phyloP scores from a whole-genome alignment of 2,329 filamentous ascomycete genomes.

The Zelopaecilomyces penicillatus region DNA sequence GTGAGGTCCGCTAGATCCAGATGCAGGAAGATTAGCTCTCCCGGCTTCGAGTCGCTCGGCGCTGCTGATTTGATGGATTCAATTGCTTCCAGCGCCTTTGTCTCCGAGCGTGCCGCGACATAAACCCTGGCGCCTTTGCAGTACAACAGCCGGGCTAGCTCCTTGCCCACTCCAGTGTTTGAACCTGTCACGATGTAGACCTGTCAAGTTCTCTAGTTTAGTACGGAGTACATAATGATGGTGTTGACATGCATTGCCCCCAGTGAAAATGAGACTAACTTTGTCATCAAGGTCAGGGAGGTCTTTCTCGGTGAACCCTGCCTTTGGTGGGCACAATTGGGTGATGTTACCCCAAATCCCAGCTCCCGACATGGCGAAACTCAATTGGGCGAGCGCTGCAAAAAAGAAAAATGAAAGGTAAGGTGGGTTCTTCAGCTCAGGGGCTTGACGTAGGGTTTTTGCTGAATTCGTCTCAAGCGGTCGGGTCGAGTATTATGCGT shows the following conservation, averaged over 20 bases:
- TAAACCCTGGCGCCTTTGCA: slow-evolving; percentile 45
- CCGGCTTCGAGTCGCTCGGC: slow-evolving; percentile 21
- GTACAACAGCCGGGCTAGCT: slow-evolving; percentile 45
- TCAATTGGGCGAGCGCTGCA: too few relatives aligned
- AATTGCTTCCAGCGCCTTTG: slow-evolving; percentile 36
- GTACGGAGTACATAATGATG: neutral
- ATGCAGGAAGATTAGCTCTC: slow-evolving; percentile 31
- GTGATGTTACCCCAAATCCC: neutral
- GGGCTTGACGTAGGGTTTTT: too few relatives aligned
- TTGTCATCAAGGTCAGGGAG: slow-evolving; percentile 39
- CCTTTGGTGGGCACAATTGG: slow-evolving; percentile 6
- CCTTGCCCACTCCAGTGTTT: slow-evolving; percentile 37
- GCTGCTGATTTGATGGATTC: slow-evolving; percentile 26
- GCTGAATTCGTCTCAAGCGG: too few relatives aligned
- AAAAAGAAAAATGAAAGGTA: too few relatives aligned
- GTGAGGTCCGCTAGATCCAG: slow-evolving; percentile 33
- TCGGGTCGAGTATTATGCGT: too few relatives aligned
- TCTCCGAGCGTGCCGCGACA: slow-evolving; percentile 37
- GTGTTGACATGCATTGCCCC: neutral
- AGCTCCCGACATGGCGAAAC: too few relatives aligned
- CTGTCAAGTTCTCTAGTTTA: slow-evolving; percentile 12
- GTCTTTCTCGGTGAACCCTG: slow-evolving; percentile 41
- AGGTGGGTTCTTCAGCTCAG: too few relatives aligned
- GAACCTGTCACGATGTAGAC: slow-evolving; percentile 43
- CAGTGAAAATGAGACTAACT: slow-evolving; percentile 36